Conservation (phyloP, 176 grass and related monocot genomes). For the Zoysia pacifica region DNA sequence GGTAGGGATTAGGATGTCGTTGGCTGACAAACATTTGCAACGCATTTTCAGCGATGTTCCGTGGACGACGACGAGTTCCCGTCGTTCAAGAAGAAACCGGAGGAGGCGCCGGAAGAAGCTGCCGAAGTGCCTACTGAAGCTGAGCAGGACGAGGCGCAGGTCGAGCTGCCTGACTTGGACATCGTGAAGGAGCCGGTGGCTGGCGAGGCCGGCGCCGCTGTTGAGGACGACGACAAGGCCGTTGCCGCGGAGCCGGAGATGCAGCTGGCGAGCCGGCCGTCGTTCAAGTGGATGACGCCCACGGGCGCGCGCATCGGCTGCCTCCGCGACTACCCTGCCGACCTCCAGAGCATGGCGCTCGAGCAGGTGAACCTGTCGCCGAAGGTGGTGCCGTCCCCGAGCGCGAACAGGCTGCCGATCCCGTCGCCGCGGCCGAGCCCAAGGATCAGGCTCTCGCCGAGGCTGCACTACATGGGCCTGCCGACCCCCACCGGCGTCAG, state of each 20-base stretch:
- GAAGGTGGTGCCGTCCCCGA: conserved; percentile 49
- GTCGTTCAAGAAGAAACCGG: conserved; percentile 40
- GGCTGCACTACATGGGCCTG: conserved; percentile 72
- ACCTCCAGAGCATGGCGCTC: conserved; percentile 76
- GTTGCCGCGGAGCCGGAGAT: neutral
- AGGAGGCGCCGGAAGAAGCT: neutral
- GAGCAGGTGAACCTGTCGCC: conserved; percentile 97
- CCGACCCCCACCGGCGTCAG: conserved; percentile 48
- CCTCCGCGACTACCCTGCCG: conserved; percentile 71
- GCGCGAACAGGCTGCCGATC: conserved; percentile 52
- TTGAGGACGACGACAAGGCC: neutral
- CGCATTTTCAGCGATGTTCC: conserved; percentile 58
- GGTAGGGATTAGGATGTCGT: neutral
- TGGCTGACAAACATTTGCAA: conserved; percentile 20
- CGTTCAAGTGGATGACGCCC: conserved; percentile 72
- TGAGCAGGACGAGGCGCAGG: neutral
- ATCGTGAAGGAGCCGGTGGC: conserved; percentile 4
- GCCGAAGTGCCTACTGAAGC: neutral
- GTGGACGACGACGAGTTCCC: conserved; percentile 80
- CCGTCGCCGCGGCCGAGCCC: conserved; percentile 83
- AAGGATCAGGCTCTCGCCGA: conserved; percentile 64
- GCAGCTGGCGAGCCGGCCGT: conserved; percentile 37
- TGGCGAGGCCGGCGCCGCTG: no score
- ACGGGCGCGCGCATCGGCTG: conserved; percentile 73
- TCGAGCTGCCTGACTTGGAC: conserved; percentile 39